A percentile compares a stretch with the other conserved stretches of the same genome.
These are phyloP conservation scores for Suillus occidentalis DNA, from an alignment of 768 basidiomycete genomes.

Conservation along the genomic window DNA sequence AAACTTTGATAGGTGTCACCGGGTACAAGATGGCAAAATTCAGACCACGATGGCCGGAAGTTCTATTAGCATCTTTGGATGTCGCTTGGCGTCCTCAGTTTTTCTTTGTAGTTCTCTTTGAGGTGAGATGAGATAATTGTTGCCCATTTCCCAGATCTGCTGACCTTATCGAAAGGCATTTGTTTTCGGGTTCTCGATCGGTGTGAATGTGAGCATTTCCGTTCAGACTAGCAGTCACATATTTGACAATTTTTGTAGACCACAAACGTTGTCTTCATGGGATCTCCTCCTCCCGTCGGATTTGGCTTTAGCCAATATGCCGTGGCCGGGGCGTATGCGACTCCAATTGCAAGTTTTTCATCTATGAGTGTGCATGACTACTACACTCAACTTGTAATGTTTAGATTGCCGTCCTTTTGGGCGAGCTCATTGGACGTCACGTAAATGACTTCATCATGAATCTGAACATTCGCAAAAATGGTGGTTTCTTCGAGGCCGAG, in stretches of 20 bases:
- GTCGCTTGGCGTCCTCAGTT: conserved; percentile 53
- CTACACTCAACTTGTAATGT: background rate
- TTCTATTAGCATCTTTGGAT: conserved; percentile 32
- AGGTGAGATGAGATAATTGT: conserved; percentile 24
- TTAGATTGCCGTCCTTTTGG: conserved; percentile 49
- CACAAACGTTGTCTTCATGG: conserved; percentile 57
- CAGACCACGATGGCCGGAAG: conserved; percentile 41
- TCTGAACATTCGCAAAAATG: conserved; percentile 42
- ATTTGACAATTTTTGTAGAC: conserved; percentile 30
- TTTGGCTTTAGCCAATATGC: conserved; percentile 45
- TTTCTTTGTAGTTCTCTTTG: conserved; percentile 39
- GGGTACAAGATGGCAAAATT: conserved; percentile 46
- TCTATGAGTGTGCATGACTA: background rate
- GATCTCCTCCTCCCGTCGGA: conserved; percentile 43
- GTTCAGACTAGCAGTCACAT: background rate
- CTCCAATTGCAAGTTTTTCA: conserved; percentile 38
- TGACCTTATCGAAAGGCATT: conserved; percentile 29
- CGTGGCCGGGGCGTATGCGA: conserved; percentile 44
- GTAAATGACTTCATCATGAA: conserved; percentile 52
- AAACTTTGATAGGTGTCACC: conserved; percentile 51
- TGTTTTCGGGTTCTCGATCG: conserved; percentile 51
- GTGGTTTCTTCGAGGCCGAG: conserved; percentile 57
- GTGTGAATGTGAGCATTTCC: conserved; percentile 38
- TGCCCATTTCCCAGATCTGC: background rate
- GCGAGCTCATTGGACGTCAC: conserved; percentile 51